These are phyloP conservation scores for Pezicula carpinea DNA, from an alignment of 2,329 filamentous ascomycete genomes.

Conservation along the genomic window DNA sequence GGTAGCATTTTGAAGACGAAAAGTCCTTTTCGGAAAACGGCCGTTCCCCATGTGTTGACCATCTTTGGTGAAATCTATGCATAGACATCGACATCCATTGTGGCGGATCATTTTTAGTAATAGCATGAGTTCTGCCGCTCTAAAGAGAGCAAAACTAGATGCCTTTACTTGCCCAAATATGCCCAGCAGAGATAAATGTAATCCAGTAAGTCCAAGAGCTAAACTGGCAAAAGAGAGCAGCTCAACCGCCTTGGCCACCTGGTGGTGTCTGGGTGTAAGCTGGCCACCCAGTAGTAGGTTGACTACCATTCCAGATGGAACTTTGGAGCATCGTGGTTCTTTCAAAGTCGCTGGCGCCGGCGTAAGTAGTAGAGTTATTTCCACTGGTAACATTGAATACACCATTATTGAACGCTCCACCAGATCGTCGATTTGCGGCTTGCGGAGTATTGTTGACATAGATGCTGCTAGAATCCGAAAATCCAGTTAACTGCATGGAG, in stretches of 20 bases:
- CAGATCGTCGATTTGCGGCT: conserved; percentile 4
- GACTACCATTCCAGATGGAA: conserved; percentile 23
- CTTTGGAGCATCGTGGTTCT: conserved; percentile 25
- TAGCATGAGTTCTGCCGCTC: background rate
- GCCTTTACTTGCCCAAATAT: background rate
- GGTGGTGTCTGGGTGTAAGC: conserved; percentile 41
- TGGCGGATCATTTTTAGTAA: background rate
- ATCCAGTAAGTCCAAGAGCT: background rate
- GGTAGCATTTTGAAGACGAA: conserved; percentile 18
- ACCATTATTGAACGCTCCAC: conserved; percentile 4
- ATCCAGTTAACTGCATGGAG: conserved; percentile 27
- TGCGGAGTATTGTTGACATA: conserved; percentile 41
- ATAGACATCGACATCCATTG: background rate
- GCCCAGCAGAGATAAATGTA: background rate
- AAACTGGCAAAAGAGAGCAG: background rate
- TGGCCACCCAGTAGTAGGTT: conserved; percentile 8
- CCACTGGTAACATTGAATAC: conserved; percentile 9
- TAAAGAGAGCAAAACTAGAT: background rate
- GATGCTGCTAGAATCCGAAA: conserved; percentile 47
- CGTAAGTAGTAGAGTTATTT: conserved; percentile 20
- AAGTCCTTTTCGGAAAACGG: conserved; percentile 11
- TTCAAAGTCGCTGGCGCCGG: conserved; percentile 22
- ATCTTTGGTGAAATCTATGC: background rate
- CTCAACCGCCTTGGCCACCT: conserved; percentile 43
- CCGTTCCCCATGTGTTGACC: background rate